A percentile compares a stretch with the other conserved stretches of the same genome.
Evolutionary conservation across 1,139 yeast genomes (phyloP).

Genomic region (Blastobotrys arbuscula): DNA sequence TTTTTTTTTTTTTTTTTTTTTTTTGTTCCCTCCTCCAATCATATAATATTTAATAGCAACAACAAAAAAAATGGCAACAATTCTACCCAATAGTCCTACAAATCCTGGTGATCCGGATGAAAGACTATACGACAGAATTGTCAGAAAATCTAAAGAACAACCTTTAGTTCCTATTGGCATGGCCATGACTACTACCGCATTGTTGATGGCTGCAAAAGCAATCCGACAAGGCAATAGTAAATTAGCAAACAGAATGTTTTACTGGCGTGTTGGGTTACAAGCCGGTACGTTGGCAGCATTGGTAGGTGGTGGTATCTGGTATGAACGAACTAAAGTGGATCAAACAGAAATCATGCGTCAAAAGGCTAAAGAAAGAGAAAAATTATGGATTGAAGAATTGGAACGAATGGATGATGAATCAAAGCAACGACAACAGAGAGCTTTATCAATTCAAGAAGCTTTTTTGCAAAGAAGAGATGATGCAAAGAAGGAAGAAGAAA

Average conservation of each 20-base stretch:
- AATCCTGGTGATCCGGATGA: slow-evolving; percentile 15
- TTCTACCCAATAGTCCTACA: slow-evolving; percentile 10
- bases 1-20: neutral
- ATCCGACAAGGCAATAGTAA: slow-evolving; percentile 65
- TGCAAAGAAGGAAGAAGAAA: slow-evolving; percentile 12
- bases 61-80: slow-evolving; percentile 1
- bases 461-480: slow-evolving; percentile 14
- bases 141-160: slow-evolving; percentile 34
- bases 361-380: slow-evolving; percentile 80
- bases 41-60: neutral
- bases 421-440: slow-evolving; percentile 39
- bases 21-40: neutral
- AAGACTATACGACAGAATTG: slow-evolving; percentile 26
- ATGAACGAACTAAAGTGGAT: slow-evolving; percentile 54
- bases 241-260: slow-evolving; percentile 78
- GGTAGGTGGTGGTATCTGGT: slow-evolving; percentile 73
- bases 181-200: slow-evolving; percentile 74
- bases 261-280: slow-evolving; percentile 86
- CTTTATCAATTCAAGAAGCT: slow-evolving; percentile 20
- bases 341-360: slow-evolving; percentile 57
- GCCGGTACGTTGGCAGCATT: slow-evolving; percentile 76
- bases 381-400: slow-evolving; percentile 84
- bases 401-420: slow-evolving; percentile 76
- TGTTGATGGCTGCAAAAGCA: slow-evolving; percentile 70
- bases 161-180: slow-evolving; percentile 67